Conservation (phyloP, 176 grass and related monocot species). For the Melocanna baccifera region DNA sequence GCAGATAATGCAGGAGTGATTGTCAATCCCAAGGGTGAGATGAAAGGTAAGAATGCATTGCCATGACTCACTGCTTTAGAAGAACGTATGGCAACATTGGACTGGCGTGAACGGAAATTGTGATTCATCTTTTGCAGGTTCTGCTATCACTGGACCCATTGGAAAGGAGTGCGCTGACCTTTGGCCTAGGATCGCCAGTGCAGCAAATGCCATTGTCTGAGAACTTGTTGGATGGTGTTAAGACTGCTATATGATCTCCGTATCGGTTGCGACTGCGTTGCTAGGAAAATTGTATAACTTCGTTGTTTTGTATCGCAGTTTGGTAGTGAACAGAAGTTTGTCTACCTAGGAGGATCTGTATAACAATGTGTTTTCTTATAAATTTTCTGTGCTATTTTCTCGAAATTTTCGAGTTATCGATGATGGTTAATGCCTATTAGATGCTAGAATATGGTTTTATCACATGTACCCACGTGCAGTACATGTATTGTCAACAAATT, state of each 20-base stretch:
- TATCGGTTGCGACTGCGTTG: background rate
- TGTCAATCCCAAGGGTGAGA: constrained; percentile 68
- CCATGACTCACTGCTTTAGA: accelerated
- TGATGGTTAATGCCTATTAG: background rate
- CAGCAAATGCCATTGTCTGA: constrained; percentile 64
- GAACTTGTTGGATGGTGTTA: constrained; percentile 20
- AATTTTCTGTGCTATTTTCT: background rate
- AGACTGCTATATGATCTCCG: constrained; percentile 1
- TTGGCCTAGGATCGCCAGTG: constrained; percentile 65
- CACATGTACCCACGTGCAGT: too few species aligned
- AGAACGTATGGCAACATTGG: background rate
- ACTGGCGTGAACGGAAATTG: background rate
- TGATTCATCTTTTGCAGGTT: constrained; percentile 19
- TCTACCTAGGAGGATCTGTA: background rate
- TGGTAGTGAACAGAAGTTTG: constrained; percentile 21
- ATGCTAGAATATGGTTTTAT: too few species aligned
- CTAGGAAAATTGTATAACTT: background rate
- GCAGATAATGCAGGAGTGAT: constrained; percentile 68
- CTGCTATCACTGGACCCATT: constrained; percentile 58
- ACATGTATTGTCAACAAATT: too few species aligned
- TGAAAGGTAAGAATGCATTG: constrained; percentile 29
- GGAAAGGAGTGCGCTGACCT: constrained; percentile 65
- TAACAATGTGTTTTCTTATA: background rate
- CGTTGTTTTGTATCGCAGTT: constrained; percentile 15
- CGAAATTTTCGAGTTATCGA: too few species aligned